These are phyloP conservation scores for Boletus reticulatus DNA, from an alignment of 768 basidiomycete species.

Conservation along the genomic window DNA sequence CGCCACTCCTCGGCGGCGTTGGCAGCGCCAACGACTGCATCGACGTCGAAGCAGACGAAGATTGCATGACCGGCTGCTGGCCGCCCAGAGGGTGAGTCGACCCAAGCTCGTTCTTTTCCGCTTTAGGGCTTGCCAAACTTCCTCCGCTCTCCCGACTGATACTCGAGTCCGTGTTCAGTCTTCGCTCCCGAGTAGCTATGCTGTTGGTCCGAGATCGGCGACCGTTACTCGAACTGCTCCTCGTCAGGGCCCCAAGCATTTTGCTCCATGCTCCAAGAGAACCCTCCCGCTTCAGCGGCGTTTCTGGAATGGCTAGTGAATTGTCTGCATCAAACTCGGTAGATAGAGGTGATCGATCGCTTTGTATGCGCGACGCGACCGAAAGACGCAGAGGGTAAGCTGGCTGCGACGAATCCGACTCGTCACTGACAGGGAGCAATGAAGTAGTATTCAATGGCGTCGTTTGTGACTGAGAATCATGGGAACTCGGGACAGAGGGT, in stretches of 20 bases:
- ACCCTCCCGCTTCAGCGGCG: slow-evolving; percentile 58
- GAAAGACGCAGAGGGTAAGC: slow-evolving; percentile 61
- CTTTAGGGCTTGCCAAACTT: slow-evolving; percentile 62
- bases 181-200: slow-evolving; percentile 61
- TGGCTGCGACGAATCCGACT: slow-evolving; percentile 49
- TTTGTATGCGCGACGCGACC: slow-evolving; percentile 57
- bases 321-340: slow-evolving; percentile 54
- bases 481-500: slow-evolving; percentile 42
- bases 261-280: slow-evolving; percentile 67
- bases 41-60: slow-evolving; percentile 64
- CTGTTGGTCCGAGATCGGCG: slow-evolving; percentile 81
- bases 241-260: slow-evolving; percentile 56
- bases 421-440: slow-evolving; percentile 41
- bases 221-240: slow-evolving; percentile 63
- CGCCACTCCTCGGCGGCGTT: slow-evolving; percentile 51
- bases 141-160: slow-evolving; percentile 75
- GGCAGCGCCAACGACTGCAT: slow-evolving; percentile 60
- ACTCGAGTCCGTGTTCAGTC: slow-evolving; percentile 70
- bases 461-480: slow-evolving; percentile 48
- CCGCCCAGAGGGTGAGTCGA: slow-evolving; percentile 39
- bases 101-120: slow-evolving; percentile 47
- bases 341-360: slow-evolving; percentile 55
- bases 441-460: slow-evolving; percentile 44
- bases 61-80: slow-evolving; percentile 55
- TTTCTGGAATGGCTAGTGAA: slow-evolving; percentile 38